phyloP scores from a whole-genome alignment of 805 yeast genomes.

The baker's yeast (Saccharomyces cerevisiae) region DNA sequence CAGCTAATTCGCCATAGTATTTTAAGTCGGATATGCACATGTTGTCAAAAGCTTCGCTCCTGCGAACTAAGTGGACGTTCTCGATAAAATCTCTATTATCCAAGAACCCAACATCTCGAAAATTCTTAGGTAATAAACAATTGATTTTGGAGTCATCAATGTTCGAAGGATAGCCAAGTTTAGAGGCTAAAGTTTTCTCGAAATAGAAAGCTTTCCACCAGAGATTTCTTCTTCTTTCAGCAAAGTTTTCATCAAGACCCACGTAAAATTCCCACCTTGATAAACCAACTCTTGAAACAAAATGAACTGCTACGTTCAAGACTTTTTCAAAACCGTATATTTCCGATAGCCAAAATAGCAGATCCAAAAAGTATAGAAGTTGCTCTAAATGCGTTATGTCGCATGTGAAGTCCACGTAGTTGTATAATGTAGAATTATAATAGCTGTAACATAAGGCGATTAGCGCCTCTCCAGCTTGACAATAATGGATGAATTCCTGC shows the following conservation, averaged over 20 bases:
- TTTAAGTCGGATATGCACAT: slow-evolving; percentile 8
- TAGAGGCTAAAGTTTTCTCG: slow-evolving; percentile 14
- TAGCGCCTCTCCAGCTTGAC: slow-evolving; percentile 20
- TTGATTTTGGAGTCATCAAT: slow-evolving; percentile 18
- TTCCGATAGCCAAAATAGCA: slow-evolving; percentile 22
- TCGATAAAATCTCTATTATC: slow-evolving; percentile 16
- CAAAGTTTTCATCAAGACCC: slow-evolving; percentile 25
- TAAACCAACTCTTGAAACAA: slow-evolving; percentile 23
- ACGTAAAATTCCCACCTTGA: slow-evolving; percentile 30
- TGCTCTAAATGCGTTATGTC: slow-evolving; percentile 21
- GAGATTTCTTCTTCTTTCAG: slow-evolving; percentile 23
- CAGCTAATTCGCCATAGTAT: slow-evolving; percentile 18
- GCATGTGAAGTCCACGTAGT: slow-evolving; percentile 10
- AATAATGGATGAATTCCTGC: slow-evolving; percentile 10
- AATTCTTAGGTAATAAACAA: slow-evolving; percentile 20
- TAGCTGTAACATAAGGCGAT: slow-evolving; percentile 18
- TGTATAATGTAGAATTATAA: slow-evolving; percentile 20
- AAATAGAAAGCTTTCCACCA: slow-evolving; percentile 28
- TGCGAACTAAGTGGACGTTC: slow-evolving; percentile 7
- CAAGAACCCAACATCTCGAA: slow-evolving; percentile 20
- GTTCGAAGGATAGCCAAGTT: slow-evolving; percentile 16
- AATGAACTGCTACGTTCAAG: slow-evolving; percentile 16
- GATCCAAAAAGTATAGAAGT: slow-evolving; percentile 17
- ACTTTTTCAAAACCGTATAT: slow-evolving; percentile 17
- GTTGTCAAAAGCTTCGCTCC: slow-evolving; percentile 10